These are phyloP conservation scores for Arthrobotrys pseudoclavata DNA, from an alignment of 2,329 filamentous ascomycete species.

Conservation along the genomic window DNA sequence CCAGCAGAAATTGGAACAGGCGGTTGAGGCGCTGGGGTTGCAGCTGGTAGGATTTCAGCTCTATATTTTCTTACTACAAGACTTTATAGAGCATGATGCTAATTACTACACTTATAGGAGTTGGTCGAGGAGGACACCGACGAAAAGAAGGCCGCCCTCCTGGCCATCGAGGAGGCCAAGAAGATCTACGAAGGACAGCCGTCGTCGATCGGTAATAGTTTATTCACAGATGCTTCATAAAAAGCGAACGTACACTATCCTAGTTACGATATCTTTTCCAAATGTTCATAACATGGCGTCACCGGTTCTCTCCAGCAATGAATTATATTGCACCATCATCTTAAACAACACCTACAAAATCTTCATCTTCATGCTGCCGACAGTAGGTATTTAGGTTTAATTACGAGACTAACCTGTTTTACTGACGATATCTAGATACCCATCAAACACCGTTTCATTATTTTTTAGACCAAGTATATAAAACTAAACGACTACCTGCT, in stretches of 20 bases:
- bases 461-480: slow-evolving; percentile 8
- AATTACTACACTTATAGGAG: slow-evolving; percentile 25
- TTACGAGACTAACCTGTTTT: neutral
- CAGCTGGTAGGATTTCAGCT: slow-evolving; percentile 76
- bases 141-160: slow-evolving; percentile 30
- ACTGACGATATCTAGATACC: neutral
- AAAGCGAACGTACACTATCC: neutral
- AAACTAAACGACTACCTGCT: slow-evolving; percentile 4
- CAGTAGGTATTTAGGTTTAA: neutral
- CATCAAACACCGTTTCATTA: slow-evolving; percentile 15
- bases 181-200: slow-evolving; percentile 41
- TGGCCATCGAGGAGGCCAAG: slow-evolving; percentile 40
- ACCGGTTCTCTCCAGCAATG: slow-evolving; percentile 15
- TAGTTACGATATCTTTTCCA: slow-evolving; percentile 14
- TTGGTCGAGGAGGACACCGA: slow-evolving; percentile 39
- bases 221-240: slow-evolving; percentile 44
- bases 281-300: slow-evolving; percentile 29
- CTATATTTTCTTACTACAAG: neutral
- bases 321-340: slow-evolving; percentile 2
- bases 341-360: neutral
- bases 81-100: neutral
- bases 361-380: neutral
- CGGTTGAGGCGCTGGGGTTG: slow-evolving; percentile 80
- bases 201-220: slow-evolving; percentile 16
- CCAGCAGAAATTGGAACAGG: slow-evolving; percentile 77